Conservation (phyloP, 108 stramenopile species). For the Cylindrotheca closterium region DNA sequence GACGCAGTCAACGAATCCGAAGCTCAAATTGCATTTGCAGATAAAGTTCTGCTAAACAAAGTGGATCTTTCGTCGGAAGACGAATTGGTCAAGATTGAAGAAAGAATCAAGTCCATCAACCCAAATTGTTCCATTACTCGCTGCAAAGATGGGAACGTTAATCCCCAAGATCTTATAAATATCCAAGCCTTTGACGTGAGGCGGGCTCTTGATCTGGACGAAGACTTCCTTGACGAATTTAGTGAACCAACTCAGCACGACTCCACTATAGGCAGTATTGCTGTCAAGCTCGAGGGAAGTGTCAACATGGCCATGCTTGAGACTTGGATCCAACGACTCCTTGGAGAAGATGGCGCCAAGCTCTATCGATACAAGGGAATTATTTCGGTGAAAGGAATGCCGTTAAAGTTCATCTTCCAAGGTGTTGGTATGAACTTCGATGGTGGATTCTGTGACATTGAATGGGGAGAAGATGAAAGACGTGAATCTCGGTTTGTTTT, state of each 20-base stretch:
- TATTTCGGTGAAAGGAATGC: slow-evolving; percentile 79
- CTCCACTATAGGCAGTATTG: slow-evolving; percentile 55
- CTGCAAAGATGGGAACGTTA: slow-evolving; percentile 37
- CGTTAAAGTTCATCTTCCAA: slow-evolving; percentile 92
- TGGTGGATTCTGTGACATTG: slow-evolving; percentile 49
- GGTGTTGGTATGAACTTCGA: slow-evolving; percentile 90
- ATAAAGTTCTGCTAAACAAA: slow-evolving; percentile 87
- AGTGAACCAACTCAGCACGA: slow-evolving; percentile 82
- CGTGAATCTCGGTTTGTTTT: slow-evolving; percentile 82
- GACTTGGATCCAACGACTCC: slow-evolving; percentile 68
- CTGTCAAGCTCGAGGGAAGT: slow-evolving; percentile 60
- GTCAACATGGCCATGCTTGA: slow-evolving; percentile 61
- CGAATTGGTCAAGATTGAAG: slow-evolving; percentile 43
- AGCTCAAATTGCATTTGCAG: slow-evolving; percentile 92
- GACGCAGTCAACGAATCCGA: slow-evolving; percentile 92
- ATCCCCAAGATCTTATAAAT: slow-evolving; percentile 73
- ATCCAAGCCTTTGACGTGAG: slow-evolving; percentile 80
- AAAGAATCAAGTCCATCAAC: slow-evolving; percentile 49
- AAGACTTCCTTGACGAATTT: slow-evolving; percentile 71
- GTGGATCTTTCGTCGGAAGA: slow-evolving; percentile 60
- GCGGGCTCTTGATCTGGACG: slow-evolving; percentile 82
- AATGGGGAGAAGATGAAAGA: slow-evolving; percentile 51
- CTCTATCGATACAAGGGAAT: slow-evolving; percentile 96
- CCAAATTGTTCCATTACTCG: slow-evolving; percentile 51
- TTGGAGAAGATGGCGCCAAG: slow-evolving; percentile 76